Conservation (phyloP, 2,329 filamentous ascomycete genomes). For the Biscogniauxia mediterranea region DNA sequence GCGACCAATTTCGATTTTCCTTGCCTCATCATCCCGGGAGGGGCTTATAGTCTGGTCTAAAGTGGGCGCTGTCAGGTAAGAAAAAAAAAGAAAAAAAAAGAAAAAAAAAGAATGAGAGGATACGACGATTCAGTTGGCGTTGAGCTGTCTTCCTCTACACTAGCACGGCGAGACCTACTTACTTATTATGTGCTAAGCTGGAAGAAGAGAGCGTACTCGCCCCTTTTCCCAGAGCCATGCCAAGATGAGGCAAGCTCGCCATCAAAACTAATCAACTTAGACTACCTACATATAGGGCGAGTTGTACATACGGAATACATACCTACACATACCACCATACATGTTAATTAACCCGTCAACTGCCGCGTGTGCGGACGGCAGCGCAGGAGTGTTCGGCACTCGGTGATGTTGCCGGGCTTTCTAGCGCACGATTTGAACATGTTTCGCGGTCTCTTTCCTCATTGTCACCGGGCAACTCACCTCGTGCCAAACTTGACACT, state of each 20-base stretch:
- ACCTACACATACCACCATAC: no score
- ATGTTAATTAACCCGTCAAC: not conserved
- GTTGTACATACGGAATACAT: not conserved
- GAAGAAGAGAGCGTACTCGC: not conserved
- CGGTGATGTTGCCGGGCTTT: not conserved
- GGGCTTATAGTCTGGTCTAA: not conserved
- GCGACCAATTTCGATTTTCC: not conserved
- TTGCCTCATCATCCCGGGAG: not conserved
- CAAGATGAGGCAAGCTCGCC: constrained; percentile 24
- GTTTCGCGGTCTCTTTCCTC: not conserved
- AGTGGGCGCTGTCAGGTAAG: not conserved
- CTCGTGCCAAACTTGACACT: not conserved
- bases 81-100: no score
- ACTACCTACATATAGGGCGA: not conserved
- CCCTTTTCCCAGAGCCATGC: constrained; percentile 15
- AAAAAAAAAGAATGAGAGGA: not conserved
- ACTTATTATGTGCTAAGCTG: not conserved
- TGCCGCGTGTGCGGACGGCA: not conserved
- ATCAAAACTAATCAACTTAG: constrained; percentile 1
- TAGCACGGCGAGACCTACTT: constrained; percentile 1
- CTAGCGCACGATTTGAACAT: not conserved
- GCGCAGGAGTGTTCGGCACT: not conserved
- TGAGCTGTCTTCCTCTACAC: constrained; percentile 3
- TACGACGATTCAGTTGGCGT: not conserved
- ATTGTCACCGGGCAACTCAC: not conserved